phyloP scores from a whole-genome alignment of 371 early-diverging fungal genomes.

The Mortierella sp. region DNA sequence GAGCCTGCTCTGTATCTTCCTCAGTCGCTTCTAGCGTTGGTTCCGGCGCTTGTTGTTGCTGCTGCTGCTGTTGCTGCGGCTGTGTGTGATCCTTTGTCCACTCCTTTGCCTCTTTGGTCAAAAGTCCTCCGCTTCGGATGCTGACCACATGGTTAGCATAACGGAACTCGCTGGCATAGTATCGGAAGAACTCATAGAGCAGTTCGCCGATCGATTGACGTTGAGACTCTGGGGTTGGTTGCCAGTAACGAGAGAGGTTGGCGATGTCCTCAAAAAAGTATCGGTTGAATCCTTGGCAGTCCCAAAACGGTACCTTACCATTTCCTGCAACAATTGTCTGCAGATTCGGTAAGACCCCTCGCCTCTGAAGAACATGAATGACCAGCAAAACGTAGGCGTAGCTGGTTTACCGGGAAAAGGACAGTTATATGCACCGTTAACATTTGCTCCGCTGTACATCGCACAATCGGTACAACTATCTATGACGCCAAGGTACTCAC shows the following conservation, averaged over 20 bases:
- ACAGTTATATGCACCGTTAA: background rate
- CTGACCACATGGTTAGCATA: conserved; percentile 83
- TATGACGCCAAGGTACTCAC: conserved; percentile 12
- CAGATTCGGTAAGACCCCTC: conserved; percentile 57
- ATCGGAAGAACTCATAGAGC: conserved; percentile 86
- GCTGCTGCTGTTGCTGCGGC: conserved; percentile 22
- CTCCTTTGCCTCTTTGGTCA: conserved; percentile 84
- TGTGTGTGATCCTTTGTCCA: conserved; percentile 69
- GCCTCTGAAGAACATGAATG: conserved; percentile 79
- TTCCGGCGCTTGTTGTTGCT: background rate
- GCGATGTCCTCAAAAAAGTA: conserved; percentile 81
- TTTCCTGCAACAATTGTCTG: conserved; percentile 45
- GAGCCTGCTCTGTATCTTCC: background rate
- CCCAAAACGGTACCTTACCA: conserved; percentile 48
- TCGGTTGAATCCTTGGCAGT: conserved; percentile 65
- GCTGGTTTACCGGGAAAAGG: conserved; percentile 16
- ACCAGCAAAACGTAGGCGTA: conserved; percentile 77
- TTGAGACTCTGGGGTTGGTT: conserved; percentile 41
- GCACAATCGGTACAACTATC: background rate
- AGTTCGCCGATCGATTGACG: conserved; percentile 78
- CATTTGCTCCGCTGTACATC: background rate
- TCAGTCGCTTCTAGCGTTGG: conserved; percentile 1
- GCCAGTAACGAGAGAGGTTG: conserved; percentile 72
- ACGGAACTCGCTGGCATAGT: conserved; percentile 83
- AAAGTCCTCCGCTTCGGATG: conserved; percentile 78